Evolutionary conservation across 257 asterid species (phyloP).

Genomic region (Oldenlandia corymbosa): DNA sequence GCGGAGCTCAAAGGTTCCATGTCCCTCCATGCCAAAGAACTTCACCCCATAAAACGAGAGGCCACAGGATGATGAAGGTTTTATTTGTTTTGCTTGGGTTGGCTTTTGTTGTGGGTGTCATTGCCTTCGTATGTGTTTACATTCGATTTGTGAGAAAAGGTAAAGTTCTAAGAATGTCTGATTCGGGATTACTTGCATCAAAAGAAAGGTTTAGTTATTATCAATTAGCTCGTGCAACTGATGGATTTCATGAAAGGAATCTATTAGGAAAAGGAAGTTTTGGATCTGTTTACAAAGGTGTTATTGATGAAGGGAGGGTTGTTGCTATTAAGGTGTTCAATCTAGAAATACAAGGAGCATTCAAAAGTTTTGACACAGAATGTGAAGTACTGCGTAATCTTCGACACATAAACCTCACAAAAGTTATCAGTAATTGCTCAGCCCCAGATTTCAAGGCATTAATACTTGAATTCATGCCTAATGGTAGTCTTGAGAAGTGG

Average conservation of each 20-base stretch:
- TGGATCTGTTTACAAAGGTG: constrained; percentile 8
- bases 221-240: neutral
- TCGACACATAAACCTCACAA: neutral
- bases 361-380: neutral
- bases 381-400: neutral
- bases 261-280: constrained; percentile 10
- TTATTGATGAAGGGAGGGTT: neutral
- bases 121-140: no score
- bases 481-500: neutral
- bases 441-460: neutral
- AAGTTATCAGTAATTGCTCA: neutral
- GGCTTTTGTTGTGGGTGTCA: no score
- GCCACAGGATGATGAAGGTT: neutral
- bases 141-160: no score
- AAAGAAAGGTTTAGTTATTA: no score
- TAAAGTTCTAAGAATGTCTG: no score
- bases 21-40: neutral
- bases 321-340: constrained; percentile 15
- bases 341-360: neutral
- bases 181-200: no score
- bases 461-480: neutral
- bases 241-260: neutral
- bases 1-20: neutral
- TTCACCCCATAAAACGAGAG: no score
- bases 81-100: neutral